Conservation (phyloP, 768 basidiomycete species). For the Tylopilus balloui region DNA sequence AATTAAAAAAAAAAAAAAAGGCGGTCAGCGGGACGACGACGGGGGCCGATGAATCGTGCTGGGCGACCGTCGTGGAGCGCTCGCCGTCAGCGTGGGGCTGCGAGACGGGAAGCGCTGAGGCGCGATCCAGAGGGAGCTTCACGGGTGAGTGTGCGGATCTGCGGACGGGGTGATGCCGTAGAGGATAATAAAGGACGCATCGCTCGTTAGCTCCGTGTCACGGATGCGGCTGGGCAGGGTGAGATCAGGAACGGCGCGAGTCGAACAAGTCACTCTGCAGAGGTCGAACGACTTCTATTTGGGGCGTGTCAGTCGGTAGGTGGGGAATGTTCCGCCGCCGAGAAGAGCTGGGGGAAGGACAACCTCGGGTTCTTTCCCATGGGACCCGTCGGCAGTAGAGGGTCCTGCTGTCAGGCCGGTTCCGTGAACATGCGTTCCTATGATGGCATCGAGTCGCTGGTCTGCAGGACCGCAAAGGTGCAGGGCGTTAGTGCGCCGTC, state of each 20-base stretch:
- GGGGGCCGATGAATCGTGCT: neutral
- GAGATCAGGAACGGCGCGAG: constrained; percentile 18
- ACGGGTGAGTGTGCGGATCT: neutral
- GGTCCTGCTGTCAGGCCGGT: constrained; percentile 21
- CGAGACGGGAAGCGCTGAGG: neutral
- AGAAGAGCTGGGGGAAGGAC: constrained; percentile 1
- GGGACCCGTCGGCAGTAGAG: constrained; percentile 11
- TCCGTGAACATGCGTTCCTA: constrained; percentile 28
- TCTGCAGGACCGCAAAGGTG: constrained; percentile 19
- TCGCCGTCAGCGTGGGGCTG: neutral
- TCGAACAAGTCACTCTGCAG: too few species aligned
- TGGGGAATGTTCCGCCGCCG: constrained; percentile 6
- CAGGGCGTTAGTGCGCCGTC: constrained; percentile 25
- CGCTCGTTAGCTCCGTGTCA: constrained; percentile 20
- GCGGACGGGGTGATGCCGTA: constrained; percentile 2
- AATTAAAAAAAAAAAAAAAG: too few species aligned
- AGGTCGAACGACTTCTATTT: too few species aligned
- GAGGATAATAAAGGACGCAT: constrained; percentile 2
- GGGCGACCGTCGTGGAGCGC: neutral
- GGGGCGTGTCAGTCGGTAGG: neutral
- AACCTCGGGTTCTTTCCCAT: constrained; percentile 13
- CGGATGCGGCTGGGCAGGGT: constrained; percentile 10
- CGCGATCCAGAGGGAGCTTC: neutral
- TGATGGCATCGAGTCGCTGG: constrained; percentile 15
- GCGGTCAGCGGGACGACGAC: constrained; percentile 3